Conservation (phyloP, 1,139 yeast genomes). For the Pichia sp. region DNA sequence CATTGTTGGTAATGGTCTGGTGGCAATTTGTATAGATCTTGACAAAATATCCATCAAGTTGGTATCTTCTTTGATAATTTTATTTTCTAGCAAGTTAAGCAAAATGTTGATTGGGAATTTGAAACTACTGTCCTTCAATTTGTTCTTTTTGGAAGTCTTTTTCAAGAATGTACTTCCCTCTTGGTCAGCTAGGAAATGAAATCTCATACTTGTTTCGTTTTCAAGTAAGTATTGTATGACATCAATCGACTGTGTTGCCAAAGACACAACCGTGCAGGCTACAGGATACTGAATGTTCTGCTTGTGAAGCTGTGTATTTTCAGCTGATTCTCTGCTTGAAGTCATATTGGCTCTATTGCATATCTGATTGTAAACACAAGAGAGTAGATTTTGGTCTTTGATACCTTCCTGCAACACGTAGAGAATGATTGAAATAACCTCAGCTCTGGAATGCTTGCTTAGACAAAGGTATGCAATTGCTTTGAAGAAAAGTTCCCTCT, state of each 20-base stretch:
- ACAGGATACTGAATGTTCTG: slow-evolving; percentile 41
- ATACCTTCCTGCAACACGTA: slow-evolving; percentile 75
- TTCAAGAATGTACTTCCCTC: slow-evolving; percentile 54
- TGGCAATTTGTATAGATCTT: slow-evolving; percentile 68
- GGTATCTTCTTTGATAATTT: slow-evolving; percentile 64
- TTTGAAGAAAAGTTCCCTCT: slow-evolving; percentile 63
- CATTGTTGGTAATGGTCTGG: slow-evolving; percentile 61
- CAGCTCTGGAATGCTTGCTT: slow-evolving; percentile 74
- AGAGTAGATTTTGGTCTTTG: slow-evolving; percentile 55
- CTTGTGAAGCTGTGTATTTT: background rate
- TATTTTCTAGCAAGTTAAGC: slow-evolving; percentile 57
- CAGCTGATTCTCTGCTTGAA: slow-evolving; percentile 1
- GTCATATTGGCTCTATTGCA: slow-evolving; percentile 34
- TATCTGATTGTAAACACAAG: slow-evolving; percentile 59
- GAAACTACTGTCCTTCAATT: slow-evolving; percentile 41
- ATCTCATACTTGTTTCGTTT: slow-evolving; percentile 63
- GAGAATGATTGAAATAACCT: slow-evolving; percentile 65
- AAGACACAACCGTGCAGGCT: slow-evolving; percentile 62
- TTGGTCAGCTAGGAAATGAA: slow-evolving; percentile 77
- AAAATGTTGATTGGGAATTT: slow-evolving; percentile 72
- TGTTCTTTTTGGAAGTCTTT: slow-evolving; percentile 37
- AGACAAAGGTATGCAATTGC: slow-evolving; percentile 65
- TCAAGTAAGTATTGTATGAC: slow-evolving; percentile 70
- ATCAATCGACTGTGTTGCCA: slow-evolving; percentile 76
- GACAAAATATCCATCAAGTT: slow-evolving; percentile 74